Percentiles rank a stretch among this genome's conserved stretches.
Conservation (phyloP, 1,284 basidiomycete species). For the Trichosporon ovoides region DNA sequence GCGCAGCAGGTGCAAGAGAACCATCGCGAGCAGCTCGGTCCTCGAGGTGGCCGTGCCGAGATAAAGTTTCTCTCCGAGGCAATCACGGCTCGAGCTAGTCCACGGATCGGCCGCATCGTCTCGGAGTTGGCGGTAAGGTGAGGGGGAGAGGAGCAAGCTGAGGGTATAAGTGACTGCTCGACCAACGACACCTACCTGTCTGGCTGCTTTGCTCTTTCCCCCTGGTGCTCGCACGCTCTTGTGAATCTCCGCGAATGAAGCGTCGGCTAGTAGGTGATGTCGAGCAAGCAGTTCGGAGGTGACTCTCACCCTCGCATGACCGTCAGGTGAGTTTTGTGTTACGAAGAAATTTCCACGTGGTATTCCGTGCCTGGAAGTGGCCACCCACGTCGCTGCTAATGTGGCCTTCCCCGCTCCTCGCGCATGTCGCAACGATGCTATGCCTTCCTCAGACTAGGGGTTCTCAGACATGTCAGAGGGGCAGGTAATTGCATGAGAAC, state of each 20-base stretch:
- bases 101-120: background rate
- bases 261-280: background rate
- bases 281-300: background rate
- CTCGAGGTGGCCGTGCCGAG: slow-evolving; percentile 16
- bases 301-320: background rate
- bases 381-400: background rate
- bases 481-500: too few species aligned
- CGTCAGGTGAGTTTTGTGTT: slow-evolving; percentile 1
- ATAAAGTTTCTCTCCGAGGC: background rate
- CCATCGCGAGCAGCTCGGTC: slow-evolving; percentile 42
- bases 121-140: background rate
- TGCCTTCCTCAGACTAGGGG: too few species aligned
- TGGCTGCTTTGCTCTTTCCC: slow-evolving; percentile 3
- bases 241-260: background rate
- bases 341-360: slow-evolving; percentile 1
- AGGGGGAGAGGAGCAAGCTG: slow-evolving; percentile 6
- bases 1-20: slow-evolving; percentile 34
- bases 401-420: background rate
- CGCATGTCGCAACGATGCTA: background rate
- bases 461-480: too few species aligned
- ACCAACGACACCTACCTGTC: background rate
- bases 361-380: background rate
- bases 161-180: background rate
- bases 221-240: background rate
- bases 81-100: background rate